phyloP scores from a whole-genome alignment of 768 basidiomycete species.

The Grammothele lineata region DNA sequence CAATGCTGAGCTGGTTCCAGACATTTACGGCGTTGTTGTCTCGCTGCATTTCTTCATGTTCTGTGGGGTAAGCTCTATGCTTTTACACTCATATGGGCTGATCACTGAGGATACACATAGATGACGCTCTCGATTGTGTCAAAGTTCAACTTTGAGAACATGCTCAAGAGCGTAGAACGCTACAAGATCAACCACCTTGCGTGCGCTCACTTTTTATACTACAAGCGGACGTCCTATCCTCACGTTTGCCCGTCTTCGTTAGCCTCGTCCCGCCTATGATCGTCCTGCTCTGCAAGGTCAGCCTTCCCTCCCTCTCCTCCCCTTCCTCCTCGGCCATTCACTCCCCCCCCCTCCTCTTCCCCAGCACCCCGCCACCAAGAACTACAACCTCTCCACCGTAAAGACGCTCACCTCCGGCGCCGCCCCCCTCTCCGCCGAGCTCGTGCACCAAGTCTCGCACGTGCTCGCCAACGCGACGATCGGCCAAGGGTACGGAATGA shows the following conservation, averaged over 20 bases:
- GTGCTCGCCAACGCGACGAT: constrained; percentile 21
- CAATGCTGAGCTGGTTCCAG: no score
- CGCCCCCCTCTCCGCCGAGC: constrained; percentile 52
- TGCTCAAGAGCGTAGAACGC: constrained; percentile 56
- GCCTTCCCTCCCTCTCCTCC: background rate
- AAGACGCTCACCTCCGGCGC: constrained; percentile 52
- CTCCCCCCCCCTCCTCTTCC: background rate
- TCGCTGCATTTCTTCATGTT: constrained; percentile 59
- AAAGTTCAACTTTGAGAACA: constrained; percentile 58
- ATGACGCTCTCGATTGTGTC: constrained; percentile 55
- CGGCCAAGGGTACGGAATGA: constrained; percentile 38
- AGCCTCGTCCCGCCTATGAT: constrained; percentile 58
- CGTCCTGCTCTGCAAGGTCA: constrained; percentile 43
- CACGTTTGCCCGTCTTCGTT: constrained; percentile 16
- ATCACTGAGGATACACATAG: constrained; percentile 27
- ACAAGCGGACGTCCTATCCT: no score
- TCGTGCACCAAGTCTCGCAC: constrained; percentile 31
- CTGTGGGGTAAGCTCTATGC: constrained; percentile 38
- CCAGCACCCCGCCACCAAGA: constrained; percentile 48
- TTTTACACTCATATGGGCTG: no score
- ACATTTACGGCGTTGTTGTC: constrained; percentile 65
- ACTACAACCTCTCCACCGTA: constrained; percentile 44
- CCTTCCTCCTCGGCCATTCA: background rate
- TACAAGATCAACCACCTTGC: constrained; percentile 55
- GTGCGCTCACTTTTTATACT: constrained; percentile 2